phyloP scores from a whole-genome alignment of 2,329 filamentous ascomycete genomes.

The Neurospora crassa region DNA sequence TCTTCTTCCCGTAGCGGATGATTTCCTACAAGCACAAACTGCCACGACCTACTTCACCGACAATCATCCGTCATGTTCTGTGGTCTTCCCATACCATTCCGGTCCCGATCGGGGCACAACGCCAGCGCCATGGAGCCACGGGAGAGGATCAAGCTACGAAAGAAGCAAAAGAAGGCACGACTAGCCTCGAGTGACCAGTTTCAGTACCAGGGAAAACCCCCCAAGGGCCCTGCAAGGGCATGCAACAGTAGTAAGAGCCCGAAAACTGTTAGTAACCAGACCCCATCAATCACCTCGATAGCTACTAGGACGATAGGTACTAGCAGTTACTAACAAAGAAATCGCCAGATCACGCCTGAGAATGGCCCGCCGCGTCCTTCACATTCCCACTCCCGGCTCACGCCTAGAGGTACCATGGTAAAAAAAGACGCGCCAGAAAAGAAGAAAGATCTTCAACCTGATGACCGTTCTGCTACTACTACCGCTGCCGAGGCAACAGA shows the following conservation, averaged over 20 bases:
- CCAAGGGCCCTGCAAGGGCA: conserved; percentile 5
- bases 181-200: conserved; percentile 7
- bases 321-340: not conserved
- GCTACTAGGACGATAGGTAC: not conserved
- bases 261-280: conserved; percentile 12
- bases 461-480: not conserved
- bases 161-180: not conserved
- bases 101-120: not conserved
- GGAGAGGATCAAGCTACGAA: not conserved
- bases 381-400: not conserved
- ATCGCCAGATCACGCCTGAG: conserved; percentile 9
- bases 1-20: not conserved
- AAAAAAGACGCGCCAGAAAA: not conserved
- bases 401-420: not conserved
- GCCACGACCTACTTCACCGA: not conserved
- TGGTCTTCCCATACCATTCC: not conserved
- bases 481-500: not conserved
- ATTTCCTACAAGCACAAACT: not conserved
- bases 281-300: not conserved
- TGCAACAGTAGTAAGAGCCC: conserved; percentile 6
- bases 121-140: not conserved
- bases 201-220: conserved; percentile 8
- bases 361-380: conserved; percentile 15
- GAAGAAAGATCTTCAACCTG: not conserved
- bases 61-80: not conserved